Evolutionary conservation across 2,329 filamentous ascomycete genomes (phyloP).

Genomic region (Fusarium xyrophilum): DNA sequence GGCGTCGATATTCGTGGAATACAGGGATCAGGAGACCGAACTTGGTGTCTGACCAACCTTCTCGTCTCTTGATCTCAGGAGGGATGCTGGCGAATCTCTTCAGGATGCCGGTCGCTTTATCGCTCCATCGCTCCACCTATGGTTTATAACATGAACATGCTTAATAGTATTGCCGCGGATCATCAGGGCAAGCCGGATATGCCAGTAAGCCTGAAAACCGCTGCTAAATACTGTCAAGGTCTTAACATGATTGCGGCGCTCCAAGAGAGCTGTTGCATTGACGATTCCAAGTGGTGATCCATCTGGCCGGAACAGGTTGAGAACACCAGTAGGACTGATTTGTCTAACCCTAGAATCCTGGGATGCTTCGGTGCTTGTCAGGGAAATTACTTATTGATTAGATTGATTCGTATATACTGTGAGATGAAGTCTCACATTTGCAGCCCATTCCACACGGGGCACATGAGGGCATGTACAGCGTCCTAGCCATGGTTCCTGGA

Average conservation of each 20-base stretch:
- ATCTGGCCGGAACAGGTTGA: constrained; percentile 70
- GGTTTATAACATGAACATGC: constrained; percentile 83
- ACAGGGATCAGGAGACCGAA: constrained; percentile 73
- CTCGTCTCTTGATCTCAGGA: constrained; percentile 54
- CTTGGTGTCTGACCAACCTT: constrained; percentile 70
- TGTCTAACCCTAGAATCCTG: constrained; percentile 42
- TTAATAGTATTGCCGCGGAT: constrained; percentile 74
- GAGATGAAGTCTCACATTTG: constrained; percentile 59
- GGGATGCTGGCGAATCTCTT: constrained; percentile 56
- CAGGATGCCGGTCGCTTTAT: constrained; percentile 60
- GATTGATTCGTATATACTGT: background rate
- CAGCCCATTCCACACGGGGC: constrained; percentile 69
- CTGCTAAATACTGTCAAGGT: constrained; percentile 85
- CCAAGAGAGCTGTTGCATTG: constrained; percentile 72
- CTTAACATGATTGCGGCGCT: constrained; percentile 71
- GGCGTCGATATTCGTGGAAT: constrained; percentile 70
- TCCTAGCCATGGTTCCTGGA: constrained; percentile 60
- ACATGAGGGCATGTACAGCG: constrained; percentile 77
- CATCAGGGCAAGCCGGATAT: constrained; percentile 82
- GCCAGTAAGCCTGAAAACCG: constrained; percentile 93
- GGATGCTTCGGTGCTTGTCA: constrained; percentile 53
- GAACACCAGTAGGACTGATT: constrained; percentile 66
- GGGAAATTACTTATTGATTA: constrained; percentile 64
- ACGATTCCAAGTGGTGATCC: constrained; percentile 72
- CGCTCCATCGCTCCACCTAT: constrained; percentile 69